Evolutionary conservation across 1,284 basidiomycete species (phyloP).

Genomic region (Ganoderma lucidum): DNA sequence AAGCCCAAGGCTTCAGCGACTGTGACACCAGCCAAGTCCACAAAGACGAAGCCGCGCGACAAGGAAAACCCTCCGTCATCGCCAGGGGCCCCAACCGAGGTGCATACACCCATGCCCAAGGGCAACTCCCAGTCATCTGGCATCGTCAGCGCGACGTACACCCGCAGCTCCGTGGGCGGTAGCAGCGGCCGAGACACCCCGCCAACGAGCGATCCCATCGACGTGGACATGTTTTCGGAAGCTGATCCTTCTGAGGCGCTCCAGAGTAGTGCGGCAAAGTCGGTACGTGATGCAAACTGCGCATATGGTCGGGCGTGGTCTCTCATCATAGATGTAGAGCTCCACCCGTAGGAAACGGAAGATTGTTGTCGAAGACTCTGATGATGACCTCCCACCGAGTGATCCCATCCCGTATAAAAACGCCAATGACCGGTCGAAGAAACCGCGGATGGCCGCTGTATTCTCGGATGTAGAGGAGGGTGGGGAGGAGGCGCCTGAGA

Average conservation of each 20-base stretch:
- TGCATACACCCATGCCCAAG: constrained; percentile 41
- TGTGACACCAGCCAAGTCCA: constrained; percentile 30
- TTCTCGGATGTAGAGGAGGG: constrained; percentile 51
- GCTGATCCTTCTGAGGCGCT: constrained; percentile 50
- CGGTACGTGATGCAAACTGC: constrained; percentile 17
- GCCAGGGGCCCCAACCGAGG: constrained; percentile 23
- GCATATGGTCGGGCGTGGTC: neutral
- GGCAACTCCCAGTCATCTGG: constrained; percentile 37
- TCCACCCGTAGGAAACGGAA: constrained; percentile 67
- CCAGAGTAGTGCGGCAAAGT: constrained; percentile 25
- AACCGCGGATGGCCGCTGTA: constrained; percentile 56
- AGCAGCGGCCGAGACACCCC: constrained; percentile 64
- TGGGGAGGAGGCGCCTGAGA: constrained; percentile 44
- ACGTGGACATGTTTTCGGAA: constrained; percentile 73
- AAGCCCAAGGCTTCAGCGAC: constrained; percentile 30
- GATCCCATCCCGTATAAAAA: constrained; percentile 37
- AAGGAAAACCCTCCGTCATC: constrained; percentile 35
- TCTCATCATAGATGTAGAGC: constrained; percentile 14
- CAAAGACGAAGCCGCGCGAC: constrained; percentile 27
- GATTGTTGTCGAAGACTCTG: constrained; percentile 71
- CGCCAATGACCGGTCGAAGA: constrained; percentile 50
- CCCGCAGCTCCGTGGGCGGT: constrained; percentile 57
- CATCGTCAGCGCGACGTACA: constrained; percentile 47
- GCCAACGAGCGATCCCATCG: constrained; percentile 78
- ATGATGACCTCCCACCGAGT: constrained; percentile 57